Base-by-base conservation (phyloP, 2,329 filamentous ascomycete species). In the Arthrobotrys entomopaga region DNA sequence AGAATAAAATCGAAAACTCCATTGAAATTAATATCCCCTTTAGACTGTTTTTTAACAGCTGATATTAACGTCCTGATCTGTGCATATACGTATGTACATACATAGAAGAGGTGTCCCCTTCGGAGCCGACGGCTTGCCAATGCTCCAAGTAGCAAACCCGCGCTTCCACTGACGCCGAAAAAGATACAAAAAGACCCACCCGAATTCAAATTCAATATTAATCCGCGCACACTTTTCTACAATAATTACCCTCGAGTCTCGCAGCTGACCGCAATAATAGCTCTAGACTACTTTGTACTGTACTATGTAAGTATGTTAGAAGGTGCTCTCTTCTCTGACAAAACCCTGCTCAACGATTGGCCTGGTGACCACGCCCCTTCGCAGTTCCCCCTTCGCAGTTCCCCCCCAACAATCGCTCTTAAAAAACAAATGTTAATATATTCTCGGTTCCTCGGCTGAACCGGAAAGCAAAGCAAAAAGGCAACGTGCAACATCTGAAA, bases 381-480 rank as follows among this genome's bases (percentile, higher is more conserved):
- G 48, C 38, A 22, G n/a, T n/a, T n/a, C n/a, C n/a, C n/a, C n/a
- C n/a, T n/a, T n/a, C n/a, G n/a, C n/a, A n/a, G n/a, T n/a, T n/a
- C n/a, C n/a, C 26, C 26, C 50, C 56, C 56, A 60, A 56, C 57
- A 69, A 38, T 24, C 38, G 16, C 15, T 50, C 24, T 24, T 1
- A 34, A 58, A 58, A 53, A 50, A 52, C 20, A 54, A n/a, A 15
- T 13, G 2, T 34, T n/a, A 43, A n/a, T 56, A 61, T 54, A 38
- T 42, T 42, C n/a, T 73, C 69, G 69, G 69, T 43, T 66, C 69
- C 67, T 73, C 69, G 69, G 69, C 69, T 73, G 11, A 65, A 63
- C 52, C 29, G 29, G 29, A 34, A 34, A 34, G 29, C 29, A 34
- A 8, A 34, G 29, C n/a, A n/a, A n/a, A n/a, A n/a, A n/a, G n/a